Evolutionary conservation across 352 stramenopile genomes (phyloP).

Genomic region (Pythium biforme): DNA sequence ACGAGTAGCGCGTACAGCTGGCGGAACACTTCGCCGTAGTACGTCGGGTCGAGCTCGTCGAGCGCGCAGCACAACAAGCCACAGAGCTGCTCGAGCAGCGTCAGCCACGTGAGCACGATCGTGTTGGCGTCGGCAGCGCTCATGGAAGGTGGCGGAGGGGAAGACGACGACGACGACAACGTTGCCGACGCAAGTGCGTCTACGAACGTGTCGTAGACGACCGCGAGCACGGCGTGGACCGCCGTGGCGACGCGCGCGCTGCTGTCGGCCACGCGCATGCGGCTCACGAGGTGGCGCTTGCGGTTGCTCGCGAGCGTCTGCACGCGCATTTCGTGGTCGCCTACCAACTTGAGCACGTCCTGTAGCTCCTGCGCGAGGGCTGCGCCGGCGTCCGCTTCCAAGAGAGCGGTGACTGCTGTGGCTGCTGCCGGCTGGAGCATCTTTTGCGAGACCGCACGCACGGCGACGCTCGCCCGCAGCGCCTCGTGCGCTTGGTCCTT

Average conservation of each 20-base stretch:
- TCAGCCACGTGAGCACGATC: slow-evolving; percentile 30
- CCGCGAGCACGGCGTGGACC: slow-evolving; percentile 36
- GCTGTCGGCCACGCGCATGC: slow-evolving; percentile 31
- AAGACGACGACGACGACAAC: neutral
- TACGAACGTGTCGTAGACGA: slow-evolving; percentile 42
- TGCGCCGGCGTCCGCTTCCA: neutral
- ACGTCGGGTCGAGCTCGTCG: slow-evolving; percentile 36
- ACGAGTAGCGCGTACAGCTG: slow-evolving; percentile 35
- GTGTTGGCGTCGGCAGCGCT: neutral
- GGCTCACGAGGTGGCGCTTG: slow-evolving; percentile 36
- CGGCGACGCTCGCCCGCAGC: neutral
- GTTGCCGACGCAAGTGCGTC: slow-evolving; percentile 20
- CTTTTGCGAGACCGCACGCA: neutral
- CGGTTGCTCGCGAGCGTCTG: slow-evolving; percentile 37
- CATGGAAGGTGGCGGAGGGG: neutral
- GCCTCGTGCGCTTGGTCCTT: neutral
- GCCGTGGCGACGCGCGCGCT: slow-evolving; percentile 35
- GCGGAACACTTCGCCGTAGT: slow-evolving; percentile 33
- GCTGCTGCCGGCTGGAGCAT: neutral
- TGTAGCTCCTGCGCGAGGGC: slow-evolving; percentile 23
- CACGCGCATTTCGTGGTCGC: slow-evolving; percentile 31
- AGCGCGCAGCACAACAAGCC: slow-evolving; percentile 40
- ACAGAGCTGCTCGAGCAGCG: slow-evolving; percentile 41
- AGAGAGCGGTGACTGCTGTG: neutral
- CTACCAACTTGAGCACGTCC: slow-evolving; percentile 30